Percentiles rank a stretch among this genome's conserved stretches.
phyloP scores from a whole-genome alignment of 208 protist genomes.

The Naegleria fowleri region DNA sequence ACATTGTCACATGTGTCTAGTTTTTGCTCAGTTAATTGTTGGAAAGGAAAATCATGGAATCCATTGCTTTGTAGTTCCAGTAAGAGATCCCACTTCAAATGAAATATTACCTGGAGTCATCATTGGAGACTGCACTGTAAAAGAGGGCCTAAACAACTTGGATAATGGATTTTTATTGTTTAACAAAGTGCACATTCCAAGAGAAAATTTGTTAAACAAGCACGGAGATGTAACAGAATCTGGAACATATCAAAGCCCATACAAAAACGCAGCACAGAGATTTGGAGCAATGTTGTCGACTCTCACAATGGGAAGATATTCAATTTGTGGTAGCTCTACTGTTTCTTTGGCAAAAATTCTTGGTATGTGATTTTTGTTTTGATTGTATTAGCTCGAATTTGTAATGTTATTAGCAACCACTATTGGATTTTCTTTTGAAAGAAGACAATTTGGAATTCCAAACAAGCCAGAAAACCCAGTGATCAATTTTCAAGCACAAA shows the following conservation, averaged over 20 bases:
- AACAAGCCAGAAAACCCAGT: slow-evolving; percentile 16
- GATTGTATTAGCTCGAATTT: neutral
- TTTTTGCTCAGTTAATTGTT: slow-evolving; percentile 35
- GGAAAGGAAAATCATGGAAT: neutral
- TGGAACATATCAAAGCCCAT: slow-evolving; percentile 25
- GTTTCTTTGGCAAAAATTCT: neutral
- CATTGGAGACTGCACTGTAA: slow-evolving; percentile 20
- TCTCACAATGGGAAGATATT: neutral
- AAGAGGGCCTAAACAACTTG: slow-evolving; percentile 6
- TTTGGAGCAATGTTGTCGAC: neutral
- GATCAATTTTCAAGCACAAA: slow-evolving; percentile 7
- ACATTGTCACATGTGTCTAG: slow-evolving; percentile 15
- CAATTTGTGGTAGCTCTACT: neutral
- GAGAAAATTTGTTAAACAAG: slow-evolving; percentile 33
- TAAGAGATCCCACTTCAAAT: slow-evolving; percentile 23
- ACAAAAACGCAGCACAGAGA: neutral
- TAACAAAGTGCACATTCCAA: slow-evolving; percentile 32
- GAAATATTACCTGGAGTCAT: slow-evolving; percentile 14
- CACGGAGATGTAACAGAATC: slow-evolving; percentile 26
- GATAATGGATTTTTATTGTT: slow-evolving; percentile 40
- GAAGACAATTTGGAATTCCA: neutral
- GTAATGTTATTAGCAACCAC: neutral
- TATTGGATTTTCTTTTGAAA: slow-evolving; percentile 5
- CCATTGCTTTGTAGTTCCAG: slow-evolving; percentile 31
- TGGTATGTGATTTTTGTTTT: neutral